Evolutionary conservation across 805 yeast genomes (phyloP).

Genomic region (Phaffomyces thermotolerans): DNA sequence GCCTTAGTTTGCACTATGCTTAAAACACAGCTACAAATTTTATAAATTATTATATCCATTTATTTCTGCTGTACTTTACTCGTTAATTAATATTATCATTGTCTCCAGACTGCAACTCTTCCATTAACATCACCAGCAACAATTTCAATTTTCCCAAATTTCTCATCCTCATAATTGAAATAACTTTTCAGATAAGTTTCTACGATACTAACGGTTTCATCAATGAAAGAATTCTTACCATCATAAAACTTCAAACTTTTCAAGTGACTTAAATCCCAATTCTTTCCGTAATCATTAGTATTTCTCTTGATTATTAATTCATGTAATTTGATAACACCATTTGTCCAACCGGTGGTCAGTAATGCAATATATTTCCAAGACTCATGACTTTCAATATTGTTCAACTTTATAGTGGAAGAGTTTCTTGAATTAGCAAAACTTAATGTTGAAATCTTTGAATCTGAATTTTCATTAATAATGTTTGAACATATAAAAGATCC

Average conservation of each 20-base stretch:
- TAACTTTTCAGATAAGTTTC: conserved; percentile 28
- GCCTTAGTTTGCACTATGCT: not conserved
- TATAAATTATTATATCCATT: too few relatives aligned
- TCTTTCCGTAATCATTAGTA: not conserved
- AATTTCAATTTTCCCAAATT: conserved; percentile 34
- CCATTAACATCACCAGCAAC: conserved; percentile 52
- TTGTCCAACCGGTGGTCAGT: conserved; percentile 30
- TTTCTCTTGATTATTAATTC: conserved; percentile 22
- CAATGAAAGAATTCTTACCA: conserved; percentile 11
- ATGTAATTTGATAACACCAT: conserved; percentile 25
- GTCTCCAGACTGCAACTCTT: conserved; percentile 41
- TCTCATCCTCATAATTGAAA: conserved; percentile 29
- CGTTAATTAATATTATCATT: not conserved
- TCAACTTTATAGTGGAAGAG: conserved; percentile 18
- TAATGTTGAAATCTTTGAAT: conserved; percentile 18
- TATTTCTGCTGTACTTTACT: not conserved
- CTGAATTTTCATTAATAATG: conserved; percentile 3
- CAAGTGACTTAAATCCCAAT: conserved; percentile 22
- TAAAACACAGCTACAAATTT: not conserved
- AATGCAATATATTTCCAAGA: conserved; percentile 32
- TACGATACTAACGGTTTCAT: conserved; percentile 24
- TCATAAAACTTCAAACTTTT: conserved; percentile 20
- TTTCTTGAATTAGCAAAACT: conserved; percentile 25
- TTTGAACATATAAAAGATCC: conserved; percentile 36
- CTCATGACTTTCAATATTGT: conserved; percentile 27